A percentile compares a stretch with the other conserved stretches of the same genome.
Conservation (phyloP, 495 filamentous ascomycete species). For the Xylaria castorea region DNA sequence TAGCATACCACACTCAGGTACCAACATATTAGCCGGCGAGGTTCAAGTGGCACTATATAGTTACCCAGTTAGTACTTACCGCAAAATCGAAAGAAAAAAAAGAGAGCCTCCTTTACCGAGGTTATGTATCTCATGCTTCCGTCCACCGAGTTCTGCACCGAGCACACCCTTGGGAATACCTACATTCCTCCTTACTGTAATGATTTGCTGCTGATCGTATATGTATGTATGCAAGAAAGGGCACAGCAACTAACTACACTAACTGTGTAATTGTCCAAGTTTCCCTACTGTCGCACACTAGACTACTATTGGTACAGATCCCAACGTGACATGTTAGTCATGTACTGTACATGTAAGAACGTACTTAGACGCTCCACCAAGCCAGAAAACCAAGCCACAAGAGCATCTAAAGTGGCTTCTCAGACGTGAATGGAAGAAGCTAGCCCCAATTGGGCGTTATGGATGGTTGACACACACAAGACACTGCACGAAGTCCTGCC, state of each 20-base stretch:
- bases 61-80: neutral
- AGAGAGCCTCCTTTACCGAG: slow-evolving; percentile 4
- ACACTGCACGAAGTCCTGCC: slow-evolving; percentile 20
- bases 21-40: neutral
- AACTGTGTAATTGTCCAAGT: neutral
- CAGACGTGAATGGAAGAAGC: slow-evolving; percentile 4
- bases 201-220: neutral
- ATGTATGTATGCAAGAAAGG: neutral
- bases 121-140: neutral
- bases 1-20: neutral
- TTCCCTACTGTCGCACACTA: neutral
- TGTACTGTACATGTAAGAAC: neutral
- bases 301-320: neutral
- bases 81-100: neutral
- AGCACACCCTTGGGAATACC: too few relatives aligned
- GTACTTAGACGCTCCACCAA: neutral
- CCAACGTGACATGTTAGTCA: neutral
- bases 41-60: neutral
- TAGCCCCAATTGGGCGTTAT: slow-evolving; percentile 17
- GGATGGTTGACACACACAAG: slow-evolving; percentile 25
- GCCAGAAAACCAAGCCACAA: neutral
- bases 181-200: neutral
- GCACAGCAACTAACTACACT: neutral
- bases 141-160: neutral
- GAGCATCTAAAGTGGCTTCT: slow-evolving; percentile 2